A percentile compares a stretch with the other conserved stretches of the same genome.
Evolutionary conservation across 306 rosid genomes (phyloP).

Genomic region (Acacia melanoxylon): DNA sequence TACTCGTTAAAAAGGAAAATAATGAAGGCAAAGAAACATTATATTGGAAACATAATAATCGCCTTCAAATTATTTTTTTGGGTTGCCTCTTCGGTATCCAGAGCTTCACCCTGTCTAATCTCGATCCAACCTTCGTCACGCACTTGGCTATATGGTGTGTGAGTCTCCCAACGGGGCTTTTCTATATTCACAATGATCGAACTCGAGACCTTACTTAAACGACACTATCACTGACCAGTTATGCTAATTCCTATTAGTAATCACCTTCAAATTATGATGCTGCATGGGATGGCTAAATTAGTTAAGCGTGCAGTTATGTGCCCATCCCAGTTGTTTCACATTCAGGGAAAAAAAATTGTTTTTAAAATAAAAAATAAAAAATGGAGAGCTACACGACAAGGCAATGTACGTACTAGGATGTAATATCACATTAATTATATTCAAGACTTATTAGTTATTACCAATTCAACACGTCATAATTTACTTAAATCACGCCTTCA

Average conservation of each 20-base stretch:
- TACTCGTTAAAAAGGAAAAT: not conserved
- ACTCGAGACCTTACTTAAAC: no score
- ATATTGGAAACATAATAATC: conserved; percentile 17
- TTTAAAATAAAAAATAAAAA: not conserved
- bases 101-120: no score
- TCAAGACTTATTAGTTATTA: not conserved
- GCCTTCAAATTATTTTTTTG: no score
- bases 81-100: no score
- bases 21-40: not conserved
- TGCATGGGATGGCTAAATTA: conserved; percentile 1
- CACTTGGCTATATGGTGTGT: no score
- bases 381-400: not conserved
- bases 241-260: no score
- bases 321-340: not conserved
- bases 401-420: not conserved
- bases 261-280: conserved; percentile 23
- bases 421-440: not conserved
- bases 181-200: no score
- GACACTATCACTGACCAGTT: no score
- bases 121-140: no score
- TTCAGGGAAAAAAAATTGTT: not conserved
- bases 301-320: conserved; percentile 15
- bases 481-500: not conserved
- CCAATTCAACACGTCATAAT: not conserved
- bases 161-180: no score